Percentiles rank a stretch among this genome's conserved stretches.
phyloP scores from a whole-genome alignment of 2,329 filamentous ascomycete genomes.

The Trichoderma polysporum region DNA sequence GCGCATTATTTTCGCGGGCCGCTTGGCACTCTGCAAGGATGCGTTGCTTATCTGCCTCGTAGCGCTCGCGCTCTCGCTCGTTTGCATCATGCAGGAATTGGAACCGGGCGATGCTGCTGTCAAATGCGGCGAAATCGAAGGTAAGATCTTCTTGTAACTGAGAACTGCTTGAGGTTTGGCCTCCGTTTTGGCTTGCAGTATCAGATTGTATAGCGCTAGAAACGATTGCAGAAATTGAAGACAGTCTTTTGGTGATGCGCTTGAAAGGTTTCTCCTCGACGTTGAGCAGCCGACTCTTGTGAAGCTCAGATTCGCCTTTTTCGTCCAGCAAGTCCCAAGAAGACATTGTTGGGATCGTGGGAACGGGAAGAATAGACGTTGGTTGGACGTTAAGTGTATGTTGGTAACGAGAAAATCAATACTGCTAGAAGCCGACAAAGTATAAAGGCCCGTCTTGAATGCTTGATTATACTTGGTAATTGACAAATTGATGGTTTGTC shows the following conservation, averaged over 20 bases:
- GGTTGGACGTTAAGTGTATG: not conserved
- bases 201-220: conserved; percentile 27
- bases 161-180: conserved; percentile 46
- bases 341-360: conserved; percentile 36
- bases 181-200: conserved; percentile 39
- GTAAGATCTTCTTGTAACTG: conserved; percentile 77
- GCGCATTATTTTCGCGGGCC: conserved; percentile 72
- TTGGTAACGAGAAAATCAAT: not conserved
- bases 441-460: not conserved
- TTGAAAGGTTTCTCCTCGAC: conserved; percentile 93
- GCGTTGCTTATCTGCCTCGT: conserved; percentile 73
- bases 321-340: conserved; percentile 70
- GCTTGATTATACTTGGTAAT: not conserved
- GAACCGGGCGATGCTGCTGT: conserved; percentile 81
- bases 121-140: conserved; percentile 85
- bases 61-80: conserved; percentile 76
- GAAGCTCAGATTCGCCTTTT: conserved; percentile 77
- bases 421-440: not conserved
- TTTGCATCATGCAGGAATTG: conserved; percentile 87
- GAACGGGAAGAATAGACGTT: not conserved
- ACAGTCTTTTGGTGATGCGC: conserved; percentile 78
- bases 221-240: conserved; percentile 65
- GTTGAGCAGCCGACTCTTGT: conserved; percentile 81
- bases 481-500: not conserved
- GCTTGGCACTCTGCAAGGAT: conserved; percentile 76